phyloP scores from a whole-genome alignment of 2,329 filamentous ascomycete genomes.

The Alternaria metachromatica region DNA sequence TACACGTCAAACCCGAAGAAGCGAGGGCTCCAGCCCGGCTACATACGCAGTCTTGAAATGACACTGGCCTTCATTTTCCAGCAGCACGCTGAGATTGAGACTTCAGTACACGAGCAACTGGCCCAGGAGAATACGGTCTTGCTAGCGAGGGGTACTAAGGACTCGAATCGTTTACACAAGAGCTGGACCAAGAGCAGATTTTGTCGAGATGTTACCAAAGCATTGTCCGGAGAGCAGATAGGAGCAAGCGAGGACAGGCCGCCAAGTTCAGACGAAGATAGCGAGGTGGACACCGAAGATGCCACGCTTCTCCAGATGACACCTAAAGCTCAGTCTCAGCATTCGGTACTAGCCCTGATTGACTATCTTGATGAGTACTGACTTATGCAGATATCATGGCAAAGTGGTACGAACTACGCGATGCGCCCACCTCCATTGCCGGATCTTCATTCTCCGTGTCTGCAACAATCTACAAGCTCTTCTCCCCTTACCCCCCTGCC shows the following conservation, averaged over 20 bases:
- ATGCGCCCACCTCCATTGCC: not conserved
- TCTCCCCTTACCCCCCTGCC: conserved; percentile 49
- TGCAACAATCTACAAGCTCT: not conserved
- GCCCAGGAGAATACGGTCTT: conserved; percentile 57
- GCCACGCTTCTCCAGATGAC: conserved; percentile 11
- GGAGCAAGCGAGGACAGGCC: conserved; percentile 10
- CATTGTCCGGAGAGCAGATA: conserved; percentile 58
- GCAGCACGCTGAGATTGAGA: conserved; percentile 65
- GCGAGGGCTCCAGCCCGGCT: conserved; percentile 71
- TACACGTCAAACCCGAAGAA: conserved; percentile 78
- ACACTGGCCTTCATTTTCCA: conserved; percentile 55
- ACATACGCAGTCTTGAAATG: conserved; percentile 64
- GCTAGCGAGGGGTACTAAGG: conserved; percentile 58
- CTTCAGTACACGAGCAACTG: conserved; percentile 62
- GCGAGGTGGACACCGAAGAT: conserved; percentile 26
- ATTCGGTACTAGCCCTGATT: conserved; percentile 5
- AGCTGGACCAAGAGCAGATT: conserved; percentile 69
- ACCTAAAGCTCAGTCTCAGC: conserved; percentile 6
- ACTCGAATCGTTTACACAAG: conserved; percentile 64
- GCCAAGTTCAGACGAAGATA: conserved; percentile 32
- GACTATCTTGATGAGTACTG: not conserved
- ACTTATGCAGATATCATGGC: conserved; percentile 5
- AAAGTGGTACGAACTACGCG: not conserved
- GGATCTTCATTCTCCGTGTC: conserved; percentile 22
- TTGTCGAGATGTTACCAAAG: conserved; percentile 66